Evolutionary conservation across 345 rosid species (phyloP).

Genomic region (Salix brachista): DNA sequence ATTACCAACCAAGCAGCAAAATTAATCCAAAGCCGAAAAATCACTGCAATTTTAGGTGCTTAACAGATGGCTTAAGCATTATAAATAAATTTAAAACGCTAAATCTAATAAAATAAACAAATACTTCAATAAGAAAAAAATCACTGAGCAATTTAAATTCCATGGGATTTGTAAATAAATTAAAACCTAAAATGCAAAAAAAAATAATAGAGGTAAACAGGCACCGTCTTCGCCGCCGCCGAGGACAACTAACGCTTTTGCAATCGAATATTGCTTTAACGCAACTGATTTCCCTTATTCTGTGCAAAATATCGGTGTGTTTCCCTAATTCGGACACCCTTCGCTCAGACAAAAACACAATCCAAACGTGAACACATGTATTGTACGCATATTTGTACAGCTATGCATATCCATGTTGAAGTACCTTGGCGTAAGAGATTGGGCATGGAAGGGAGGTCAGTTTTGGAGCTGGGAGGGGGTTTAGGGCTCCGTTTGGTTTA

Average conservation of each 20-base stretch:
- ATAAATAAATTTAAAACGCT: no score
- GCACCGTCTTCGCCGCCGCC: conserved; percentile 37
- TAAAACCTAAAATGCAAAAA: neutral
- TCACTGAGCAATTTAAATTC: neutral
- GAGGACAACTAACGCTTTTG: conserved; percentile 57
- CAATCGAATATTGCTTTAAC: conserved; percentile 57
- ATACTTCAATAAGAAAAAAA: no score
- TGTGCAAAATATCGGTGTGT: conserved; percentile 51
- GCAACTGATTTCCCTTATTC: conserved; percentile 62
- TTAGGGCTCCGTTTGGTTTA: conserved; percentile 17
- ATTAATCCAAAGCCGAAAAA: neutral
- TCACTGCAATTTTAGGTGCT: neutral
- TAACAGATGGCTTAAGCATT: no score
- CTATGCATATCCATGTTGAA: neutral
- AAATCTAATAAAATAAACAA: no score
- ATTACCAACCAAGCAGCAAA: neutral
- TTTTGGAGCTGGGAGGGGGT: conserved; percentile 12
- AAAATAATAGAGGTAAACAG: neutral
- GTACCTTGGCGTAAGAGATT: conserved; percentile 68
- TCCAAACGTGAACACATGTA: neutral
- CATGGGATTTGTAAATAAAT: neutral
- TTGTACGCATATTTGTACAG: neutral
- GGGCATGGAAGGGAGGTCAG: conserved; percentile 56
- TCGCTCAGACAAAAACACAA: conserved; percentile 1
- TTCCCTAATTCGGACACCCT: conserved; percentile 37